phyloP scores from a whole-genome alignment of 2,329 filamentous ascomycete species.

The Colletotrichum orbiculare region DNA sequence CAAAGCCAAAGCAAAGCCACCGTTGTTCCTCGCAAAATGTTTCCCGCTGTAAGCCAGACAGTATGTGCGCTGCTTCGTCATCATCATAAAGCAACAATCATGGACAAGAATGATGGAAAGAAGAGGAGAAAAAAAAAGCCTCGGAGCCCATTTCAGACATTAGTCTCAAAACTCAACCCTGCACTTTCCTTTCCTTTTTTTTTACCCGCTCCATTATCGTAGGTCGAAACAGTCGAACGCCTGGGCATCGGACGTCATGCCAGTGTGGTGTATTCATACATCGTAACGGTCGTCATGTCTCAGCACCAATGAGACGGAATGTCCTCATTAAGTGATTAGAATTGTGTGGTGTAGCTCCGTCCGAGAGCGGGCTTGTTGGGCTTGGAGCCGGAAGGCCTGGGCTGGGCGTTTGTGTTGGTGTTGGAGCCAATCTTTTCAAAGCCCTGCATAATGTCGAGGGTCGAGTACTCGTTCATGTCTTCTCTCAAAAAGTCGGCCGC shows the following conservation, averaged over 20 bases:
- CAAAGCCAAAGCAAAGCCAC: not conserved
- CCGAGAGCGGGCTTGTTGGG: constrained; percentile 49
- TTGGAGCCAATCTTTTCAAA: constrained; percentile 78
- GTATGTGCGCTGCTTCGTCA: constrained; percentile 37
- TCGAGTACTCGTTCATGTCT: constrained; percentile 66
- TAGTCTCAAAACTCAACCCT: constrained; percentile 31
- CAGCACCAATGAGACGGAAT: constrained; percentile 28
- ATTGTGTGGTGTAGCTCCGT: constrained; percentile 51
- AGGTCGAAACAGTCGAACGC: constrained; percentile 32
- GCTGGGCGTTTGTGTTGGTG: constrained; percentile 66
- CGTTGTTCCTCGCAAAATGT: constrained; percentile 15
- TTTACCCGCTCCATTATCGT: constrained; percentile 35
- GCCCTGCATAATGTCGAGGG: constrained; percentile 78
- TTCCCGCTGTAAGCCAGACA: constrained; percentile 27
- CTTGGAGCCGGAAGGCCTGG: constrained; percentile 45
- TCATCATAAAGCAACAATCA: constrained; percentile 38
- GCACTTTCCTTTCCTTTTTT: constrained; percentile 10
- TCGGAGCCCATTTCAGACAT: constrained; percentile 34
- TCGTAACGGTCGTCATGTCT: constrained; percentile 38
- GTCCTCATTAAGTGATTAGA: constrained; percentile 42
- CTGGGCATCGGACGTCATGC: constrained; percentile 35
- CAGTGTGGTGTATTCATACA: constrained; percentile 37
- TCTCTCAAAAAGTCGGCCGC: constrained; percentile 68
- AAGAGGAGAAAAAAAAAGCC: constrained; percentile 18
- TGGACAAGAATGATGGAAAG: constrained; percentile 14